Conservation (phyloP, 352 stramenopile species). For the Globisporangium uncinulatum region DNA sequence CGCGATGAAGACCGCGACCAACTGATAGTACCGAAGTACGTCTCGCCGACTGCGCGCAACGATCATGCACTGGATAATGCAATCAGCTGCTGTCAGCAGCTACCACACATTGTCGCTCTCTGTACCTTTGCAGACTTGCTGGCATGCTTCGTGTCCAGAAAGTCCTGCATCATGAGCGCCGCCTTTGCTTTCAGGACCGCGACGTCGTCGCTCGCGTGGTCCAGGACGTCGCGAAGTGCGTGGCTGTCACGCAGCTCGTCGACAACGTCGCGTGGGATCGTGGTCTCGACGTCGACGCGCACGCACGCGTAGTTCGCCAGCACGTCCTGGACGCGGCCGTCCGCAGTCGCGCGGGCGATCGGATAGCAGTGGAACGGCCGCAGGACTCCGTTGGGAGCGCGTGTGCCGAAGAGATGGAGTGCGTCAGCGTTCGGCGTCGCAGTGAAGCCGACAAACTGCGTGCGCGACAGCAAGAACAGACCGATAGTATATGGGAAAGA, state of each 20-base stretch:
- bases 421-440: slow-evolving; percentile 65
- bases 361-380: slow-evolving; percentile 71
- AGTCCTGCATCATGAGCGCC: slow-evolving; percentile 71
- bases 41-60: slow-evolving; percentile 74
- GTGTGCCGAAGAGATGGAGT: slow-evolving; percentile 62
- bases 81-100: slow-evolving; percentile 8
- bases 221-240: slow-evolving; percentile 38
- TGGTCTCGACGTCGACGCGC: slow-evolving; percentile 48
- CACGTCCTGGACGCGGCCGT: slow-evolving; percentile 59
- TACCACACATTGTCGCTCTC: background rate
- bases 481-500: background rate
- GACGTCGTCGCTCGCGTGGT: slow-evolving; percentile 54
- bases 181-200: slow-evolving; percentile 65
- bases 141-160: slow-evolving; percentile 22
- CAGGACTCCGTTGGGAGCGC: slow-evolving; percentile 9
- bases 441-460: slow-evolving; percentile 78
- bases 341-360: slow-evolving; percentile 47
- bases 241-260: slow-evolving; percentile 20
- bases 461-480: background rate
- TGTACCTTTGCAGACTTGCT: slow-evolving; percentile 28
- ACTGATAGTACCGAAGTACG: slow-evolving; percentile 66
- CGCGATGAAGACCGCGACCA: slow-evolving; percentile 48
- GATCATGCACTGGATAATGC: slow-evolving; percentile 56
- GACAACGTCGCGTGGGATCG: slow-evolving; percentile 35
- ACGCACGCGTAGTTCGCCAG: slow-evolving; percentile 59